These are phyloP conservation scores for Pueraria montana DNA, from an alignment of 306 rosid species.

Conservation along the genomic window DNA sequence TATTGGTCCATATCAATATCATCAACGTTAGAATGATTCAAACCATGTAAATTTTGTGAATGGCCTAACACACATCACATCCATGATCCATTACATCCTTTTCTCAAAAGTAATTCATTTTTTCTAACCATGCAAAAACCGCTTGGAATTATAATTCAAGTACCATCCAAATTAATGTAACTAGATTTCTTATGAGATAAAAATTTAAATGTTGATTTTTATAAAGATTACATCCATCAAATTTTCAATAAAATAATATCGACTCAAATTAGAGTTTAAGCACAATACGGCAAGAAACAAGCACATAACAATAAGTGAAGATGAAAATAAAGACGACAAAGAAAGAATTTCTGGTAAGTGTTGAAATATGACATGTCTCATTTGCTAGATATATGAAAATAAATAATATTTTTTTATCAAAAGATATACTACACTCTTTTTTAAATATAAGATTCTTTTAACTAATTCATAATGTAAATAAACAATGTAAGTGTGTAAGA, in stretches of 20 bases:
- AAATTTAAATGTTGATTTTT: neutral
- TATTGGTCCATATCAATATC: conserved; percentile 24
- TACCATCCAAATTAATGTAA: neutral
- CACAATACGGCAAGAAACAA: neutral
- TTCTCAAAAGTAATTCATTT: neutral
- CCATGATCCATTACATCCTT: neutral
- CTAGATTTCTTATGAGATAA: neutral
- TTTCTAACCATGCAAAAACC: neutral
- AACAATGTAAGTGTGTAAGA: neutral
- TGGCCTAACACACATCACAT: neutral
- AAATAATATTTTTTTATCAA: no score
- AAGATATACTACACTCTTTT: no score
- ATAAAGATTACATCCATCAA: conserved; percentile 15
- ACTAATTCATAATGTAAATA: no score
- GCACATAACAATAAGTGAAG: neutral
- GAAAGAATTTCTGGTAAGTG: neutral
- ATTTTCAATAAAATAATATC: neutral
- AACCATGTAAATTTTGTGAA: neutral
- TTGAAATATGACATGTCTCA: neutral
- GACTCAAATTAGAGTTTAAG: neutral
- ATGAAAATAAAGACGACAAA: neutral
- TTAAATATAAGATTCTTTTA: no score
- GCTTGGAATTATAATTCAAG: neutral
- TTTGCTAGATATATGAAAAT: neutral
- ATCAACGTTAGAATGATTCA: conserved; percentile 29